Percentiles rank a stretch among this genome's conserved stretches.
Evolutionary conservation across 257 asterid species (phyloP).

Genomic region (Parsonsia alboflavescens): DNA sequence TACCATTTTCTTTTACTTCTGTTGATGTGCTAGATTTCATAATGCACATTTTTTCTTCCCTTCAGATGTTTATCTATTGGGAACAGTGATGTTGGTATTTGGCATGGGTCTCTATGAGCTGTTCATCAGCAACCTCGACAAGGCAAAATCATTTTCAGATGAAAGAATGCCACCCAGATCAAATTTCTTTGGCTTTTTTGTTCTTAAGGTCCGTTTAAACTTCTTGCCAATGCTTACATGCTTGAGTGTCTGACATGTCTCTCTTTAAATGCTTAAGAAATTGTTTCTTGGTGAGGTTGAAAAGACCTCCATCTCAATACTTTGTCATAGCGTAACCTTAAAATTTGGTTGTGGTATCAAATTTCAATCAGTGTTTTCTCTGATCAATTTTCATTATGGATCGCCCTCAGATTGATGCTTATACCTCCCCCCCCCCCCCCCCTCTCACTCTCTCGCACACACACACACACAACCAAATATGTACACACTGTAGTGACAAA

Average conservation of each 20-base stretch:
- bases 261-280: neutral
- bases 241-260: neutral
- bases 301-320: neutral
- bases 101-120: slow-evolving; percentile 98
- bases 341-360: neutral
- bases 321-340: neutral
- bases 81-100: slow-evolving; percentile 94
- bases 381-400: neutral
- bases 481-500: neutral
- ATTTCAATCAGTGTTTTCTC: neutral
- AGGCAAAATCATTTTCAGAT: slow-evolving; percentile 41
- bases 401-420: neutral
- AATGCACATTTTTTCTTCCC: neutral
- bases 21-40: neutral
- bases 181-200: slow-evolving; percentile 66
- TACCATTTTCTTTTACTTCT: neutral
- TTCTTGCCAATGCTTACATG: neutral
- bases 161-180: slow-evolving; percentile 48
- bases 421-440: no score
- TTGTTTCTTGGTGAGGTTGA: neutral
- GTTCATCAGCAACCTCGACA: slow-evolving; percentile 89
- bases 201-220: slow-evolving; percentile 58
- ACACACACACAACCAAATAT: no score
- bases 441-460: no score
- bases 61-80: slow-evolving; percentile 75